These are phyloP conservation scores for Lentinula raphanica DNA, from an alignment of 768 basidiomycete genomes.

Conservation along the genomic window DNA sequence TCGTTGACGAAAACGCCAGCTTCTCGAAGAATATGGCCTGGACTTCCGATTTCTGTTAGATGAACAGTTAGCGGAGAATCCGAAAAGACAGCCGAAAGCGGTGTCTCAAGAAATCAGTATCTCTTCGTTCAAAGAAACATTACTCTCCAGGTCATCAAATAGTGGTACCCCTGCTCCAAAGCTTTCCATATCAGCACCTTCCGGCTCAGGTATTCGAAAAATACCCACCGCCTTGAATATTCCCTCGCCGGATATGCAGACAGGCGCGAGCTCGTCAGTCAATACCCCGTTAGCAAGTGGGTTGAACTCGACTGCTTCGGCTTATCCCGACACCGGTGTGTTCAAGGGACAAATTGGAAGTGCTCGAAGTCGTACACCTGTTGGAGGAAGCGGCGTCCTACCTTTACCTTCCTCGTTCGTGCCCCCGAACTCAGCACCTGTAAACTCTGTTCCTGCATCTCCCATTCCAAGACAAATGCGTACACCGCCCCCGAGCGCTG, in stretches of 20 bases:
- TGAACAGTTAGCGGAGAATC: constrained; percentile 51
- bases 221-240: background rate
- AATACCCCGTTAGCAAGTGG: constrained; percentile 9
- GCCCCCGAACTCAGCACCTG: constrained; percentile 1
- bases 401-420: background rate
- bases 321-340: constrained; percentile 3
- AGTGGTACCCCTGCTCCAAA: constrained; percentile 43
- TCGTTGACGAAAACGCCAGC: constrained; percentile 31
- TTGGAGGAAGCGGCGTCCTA: background rate
- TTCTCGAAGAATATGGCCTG: constrained; percentile 88
- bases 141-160: background rate
- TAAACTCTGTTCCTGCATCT: background rate
- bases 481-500: constrained; percentile 11
- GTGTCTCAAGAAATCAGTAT: constrained; percentile 15
- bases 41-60: constrained; percentile 94
- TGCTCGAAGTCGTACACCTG: background rate
- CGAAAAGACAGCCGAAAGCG: constrained; percentile 24
- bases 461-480: constrained; percentile 7
- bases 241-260: constrained; percentile 17
- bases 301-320: constrained; percentile 5
- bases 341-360: background rate
- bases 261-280: background rate
- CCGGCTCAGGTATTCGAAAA: background rate
- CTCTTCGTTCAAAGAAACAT: constrained; percentile 18
- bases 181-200: background rate